Evolutionary conservation across 2,329 filamentous ascomycete genomes (phyloP).

Genomic region (Ascochyta koolunga): DNA sequence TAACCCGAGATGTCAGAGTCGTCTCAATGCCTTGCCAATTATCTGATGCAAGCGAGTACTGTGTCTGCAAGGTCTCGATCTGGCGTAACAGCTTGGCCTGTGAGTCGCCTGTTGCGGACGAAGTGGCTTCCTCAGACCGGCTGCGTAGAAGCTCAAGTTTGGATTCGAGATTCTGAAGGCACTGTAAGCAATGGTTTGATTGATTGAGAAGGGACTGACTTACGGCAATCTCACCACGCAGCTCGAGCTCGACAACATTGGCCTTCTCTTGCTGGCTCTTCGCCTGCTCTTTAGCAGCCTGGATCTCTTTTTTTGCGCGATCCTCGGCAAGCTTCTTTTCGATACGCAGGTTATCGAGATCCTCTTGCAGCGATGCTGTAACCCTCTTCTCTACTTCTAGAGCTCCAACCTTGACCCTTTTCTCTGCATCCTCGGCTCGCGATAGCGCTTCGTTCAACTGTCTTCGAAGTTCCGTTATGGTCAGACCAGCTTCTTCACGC

Average conservation of each 20-base stretch:
- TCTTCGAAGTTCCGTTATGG: slow-evolving; percentile 70
- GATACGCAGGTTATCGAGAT: slow-evolving; percentile 69
- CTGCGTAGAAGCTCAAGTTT: slow-evolving; percentile 88
- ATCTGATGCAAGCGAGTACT: slow-evolving; percentile 91
- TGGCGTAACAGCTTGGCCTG: slow-evolving; percentile 91
- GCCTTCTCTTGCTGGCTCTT: slow-evolving; percentile 74
- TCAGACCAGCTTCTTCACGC: slow-evolving; percentile 66
- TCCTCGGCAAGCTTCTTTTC: slow-evolving; percentile 80
- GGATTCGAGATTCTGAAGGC: slow-evolving; percentile 73
- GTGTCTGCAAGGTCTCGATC: slow-evolving; percentile 92
- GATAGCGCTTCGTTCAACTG: slow-evolving; percentile 73
- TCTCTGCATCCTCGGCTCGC: slow-evolving; percentile 70
- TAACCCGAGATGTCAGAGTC: slow-evolving; percentile 77
- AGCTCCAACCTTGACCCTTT: slow-evolving; percentile 69
- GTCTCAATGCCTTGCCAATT: slow-evolving; percentile 98
- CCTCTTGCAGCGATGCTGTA: slow-evolving; percentile 64
- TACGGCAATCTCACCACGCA: slow-evolving; percentile 75
- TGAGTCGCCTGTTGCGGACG: slow-evolving; percentile 78
- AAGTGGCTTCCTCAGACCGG: slow-evolving; percentile 86
- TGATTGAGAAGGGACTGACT: slow-evolving; percentile 5
- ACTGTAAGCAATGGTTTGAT: slow-evolving; percentile 26
- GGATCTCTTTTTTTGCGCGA: slow-evolving; percentile 71
- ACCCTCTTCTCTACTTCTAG: slow-evolving; percentile 68
- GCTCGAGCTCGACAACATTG: slow-evolving; percentile 72
- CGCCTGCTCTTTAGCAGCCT: slow-evolving; percentile 74